Base-by-base conservation (phyloP, 2,329 filamentous ascomycete genomes). In the Diaporthe amygdali region DNA sequence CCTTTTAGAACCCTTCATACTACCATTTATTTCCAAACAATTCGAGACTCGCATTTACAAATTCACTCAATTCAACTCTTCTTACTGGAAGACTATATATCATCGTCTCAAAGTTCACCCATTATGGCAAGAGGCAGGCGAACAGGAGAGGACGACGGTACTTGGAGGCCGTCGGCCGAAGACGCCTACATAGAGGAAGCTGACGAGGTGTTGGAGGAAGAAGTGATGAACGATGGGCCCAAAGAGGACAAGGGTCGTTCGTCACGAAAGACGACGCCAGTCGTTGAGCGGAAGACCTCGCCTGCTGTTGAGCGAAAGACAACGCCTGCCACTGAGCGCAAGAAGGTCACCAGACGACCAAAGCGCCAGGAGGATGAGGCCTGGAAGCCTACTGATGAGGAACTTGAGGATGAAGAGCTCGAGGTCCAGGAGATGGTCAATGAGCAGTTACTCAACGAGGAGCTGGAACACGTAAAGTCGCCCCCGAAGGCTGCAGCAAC, bases 381-480 rank as follows among this genome's bases (percentile, higher is more conserved):
- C 25, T 72, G 71, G 71, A 72, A 68, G 49, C 71, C 71, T 9
- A 71, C 71, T 32, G 71, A 72, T 15, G 63, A 71, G 39, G 71
- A 72, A 20, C 52, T 68, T 27, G 71, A 70, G 54, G 68, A 49
- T 12, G 71, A 72, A 59, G 71, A 71, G 71, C 68, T 72, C 12
- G 71, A 71, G 14, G 71, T 71, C 1, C 63, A 72, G 49, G 71
- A 72, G 61, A 71, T 72, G 71, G 54, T 71, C 3, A 71, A 71
- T n/a, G 59, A 71, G 10, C 68, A 72, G 68, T n/a, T 68, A 5
- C 37, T 52, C 6, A 59, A 17, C 8, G 64, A 56, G 25, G 71
- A 72, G 17, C 55, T 52, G 32, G 47, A 17, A 15, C 34, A 20
- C 12, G 44, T 37, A 8, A 59, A 46, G 32, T 0, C 63, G 5